Percentiles rank a stretch among this genome's conserved stretches.
These are phyloP conservation scores for Tylopilus sp. DNA, from an alignment of 1,284 basidiomycete species.

Conservation along the genomic window DNA sequence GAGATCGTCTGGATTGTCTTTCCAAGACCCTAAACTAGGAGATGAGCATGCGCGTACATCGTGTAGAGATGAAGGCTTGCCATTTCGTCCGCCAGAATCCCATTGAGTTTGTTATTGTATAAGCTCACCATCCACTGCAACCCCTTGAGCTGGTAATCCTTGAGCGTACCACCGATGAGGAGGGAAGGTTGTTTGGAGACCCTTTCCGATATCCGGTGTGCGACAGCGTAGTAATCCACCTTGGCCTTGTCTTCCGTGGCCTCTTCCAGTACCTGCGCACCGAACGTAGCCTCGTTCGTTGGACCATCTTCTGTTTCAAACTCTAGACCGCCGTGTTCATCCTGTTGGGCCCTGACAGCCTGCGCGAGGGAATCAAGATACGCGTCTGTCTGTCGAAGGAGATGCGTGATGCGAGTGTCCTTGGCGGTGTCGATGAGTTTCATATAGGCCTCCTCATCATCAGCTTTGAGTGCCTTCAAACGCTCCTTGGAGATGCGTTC, in stretches of 20 bases:
- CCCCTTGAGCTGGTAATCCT: conserved; percentile 91
- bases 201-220: conserved; percentile 90
- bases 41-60: conserved; percentile 12
- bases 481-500: conserved; percentile 97
- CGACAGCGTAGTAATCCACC: conserved; percentile 96
- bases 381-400: conserved; percentile 89
- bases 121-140: conserved; percentile 98
- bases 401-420: conserved; percentile 97
- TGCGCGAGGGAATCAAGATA: conserved; percentile 95
- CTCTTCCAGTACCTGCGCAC: conserved; percentile 64
- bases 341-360: conserved; percentile 92
- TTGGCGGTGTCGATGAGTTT: conserved; percentile 99
- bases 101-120: conserved; percentile 97
- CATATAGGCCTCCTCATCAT: conserved; percentile 99
- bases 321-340: conserved; percentile 56
- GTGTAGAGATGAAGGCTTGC: conserved; percentile 40
- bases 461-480: conserved; percentile 95
- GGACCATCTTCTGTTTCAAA: conserved; percentile 65
- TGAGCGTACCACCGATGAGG: conserved; percentile 79
- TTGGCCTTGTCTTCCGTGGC: conserved; percentile 65
- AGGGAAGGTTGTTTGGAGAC: conserved; percentile 79
- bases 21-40: conserved; percentile 73
- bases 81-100: conserved; percentile 98
- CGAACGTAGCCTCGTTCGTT: conserved; percentile 85
- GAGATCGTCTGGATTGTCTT: conserved; percentile 97